These are phyloP conservation scores for Tolypocladium sp. DNA, from an alignment of 2,329 filamentous ascomycete species.

Conservation along the genomic window DNA sequence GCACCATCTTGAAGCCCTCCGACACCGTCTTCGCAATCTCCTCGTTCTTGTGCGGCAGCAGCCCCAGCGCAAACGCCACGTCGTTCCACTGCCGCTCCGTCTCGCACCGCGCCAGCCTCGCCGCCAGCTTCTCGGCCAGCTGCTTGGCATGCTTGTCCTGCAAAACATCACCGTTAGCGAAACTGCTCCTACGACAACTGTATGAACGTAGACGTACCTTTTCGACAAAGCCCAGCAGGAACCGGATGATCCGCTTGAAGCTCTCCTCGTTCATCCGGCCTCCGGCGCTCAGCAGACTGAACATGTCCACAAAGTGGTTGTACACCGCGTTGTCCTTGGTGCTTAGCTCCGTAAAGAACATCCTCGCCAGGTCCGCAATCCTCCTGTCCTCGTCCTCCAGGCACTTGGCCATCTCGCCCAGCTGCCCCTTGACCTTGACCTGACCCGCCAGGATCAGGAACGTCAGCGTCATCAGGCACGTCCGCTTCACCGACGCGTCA, in stretches of 20 bases:
- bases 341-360: constrained; percentile 97
- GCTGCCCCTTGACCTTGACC: constrained; percentile 97
- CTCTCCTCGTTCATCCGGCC: constrained; percentile 73
- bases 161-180: constrained; percentile 8
- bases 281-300: constrained; percentile 81
- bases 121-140: constrained; percentile 83
- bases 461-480: constrained; percentile 95
- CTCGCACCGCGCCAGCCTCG: constrained; percentile 75
- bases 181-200: too few species aligned
- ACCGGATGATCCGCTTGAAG: constrained; percentile 80
- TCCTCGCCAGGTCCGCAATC: constrained; percentile 85
- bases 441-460: constrained; percentile 96
- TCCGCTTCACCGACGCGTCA: constrained; percentile 87
- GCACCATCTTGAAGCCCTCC: constrained; percentile 68
- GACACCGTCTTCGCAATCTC: constrained; percentile 70
- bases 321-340: constrained; percentile 99
- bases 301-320: constrained; percentile 99
- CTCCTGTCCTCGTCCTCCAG: constrained; percentile 92
- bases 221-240: constrained; percentile 91
- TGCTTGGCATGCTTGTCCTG: constrained; percentile 97
- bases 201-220: constrained; percentile 54
- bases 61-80: constrained; percentile 81
- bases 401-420: constrained; percentile 99
- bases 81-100: constrained; percentile 96
- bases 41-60: constrained; percentile 89